phyloP scores from a whole-genome alignment of 306 rosid genomes.

The Castanospermum australe region DNA sequence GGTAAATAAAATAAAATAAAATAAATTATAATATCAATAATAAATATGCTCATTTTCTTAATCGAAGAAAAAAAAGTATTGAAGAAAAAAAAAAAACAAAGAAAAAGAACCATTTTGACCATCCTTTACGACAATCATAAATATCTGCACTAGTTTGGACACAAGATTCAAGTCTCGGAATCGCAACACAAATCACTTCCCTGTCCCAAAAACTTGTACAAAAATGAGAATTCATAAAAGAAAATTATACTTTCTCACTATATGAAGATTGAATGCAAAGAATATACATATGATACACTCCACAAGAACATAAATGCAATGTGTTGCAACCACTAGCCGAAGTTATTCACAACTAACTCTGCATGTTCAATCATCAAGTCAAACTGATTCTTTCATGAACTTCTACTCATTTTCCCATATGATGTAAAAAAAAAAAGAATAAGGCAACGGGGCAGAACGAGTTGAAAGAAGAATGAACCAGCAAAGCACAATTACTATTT shows the following conservation, averaged over 20 bases:
- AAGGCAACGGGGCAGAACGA: no score
- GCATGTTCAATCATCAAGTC: not conserved
- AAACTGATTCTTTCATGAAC: no score
- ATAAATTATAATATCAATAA: no score
- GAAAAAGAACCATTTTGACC: not conserved
- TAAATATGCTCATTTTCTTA: not conserved
- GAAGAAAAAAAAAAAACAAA: no score
- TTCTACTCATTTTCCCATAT: not conserved
- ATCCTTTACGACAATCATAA: not conserved
- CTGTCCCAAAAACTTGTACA: not conserved
- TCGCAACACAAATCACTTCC: not conserved
- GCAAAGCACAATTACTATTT: no score
- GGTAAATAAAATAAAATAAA: no score
- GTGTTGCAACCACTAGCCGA: not conserved
- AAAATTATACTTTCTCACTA: not conserved
- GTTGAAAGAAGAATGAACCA: no score
- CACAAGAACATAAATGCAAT: not conserved
- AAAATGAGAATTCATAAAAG: not conserved
- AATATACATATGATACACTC: not conserved
- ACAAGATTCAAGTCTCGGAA: no score
- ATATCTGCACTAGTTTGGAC: no score
- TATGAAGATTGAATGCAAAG: not conserved
- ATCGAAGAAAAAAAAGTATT: not conserved
- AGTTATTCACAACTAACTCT: not conserved
- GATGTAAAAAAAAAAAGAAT: no score